A percentile compares a stretch with the other conserved stretches of the same genome.
These are phyloP conservation scores for Sideroxylon spinosum DNA, from an alignment of 179 eudicot species.

Conservation along the genomic window DNA sequence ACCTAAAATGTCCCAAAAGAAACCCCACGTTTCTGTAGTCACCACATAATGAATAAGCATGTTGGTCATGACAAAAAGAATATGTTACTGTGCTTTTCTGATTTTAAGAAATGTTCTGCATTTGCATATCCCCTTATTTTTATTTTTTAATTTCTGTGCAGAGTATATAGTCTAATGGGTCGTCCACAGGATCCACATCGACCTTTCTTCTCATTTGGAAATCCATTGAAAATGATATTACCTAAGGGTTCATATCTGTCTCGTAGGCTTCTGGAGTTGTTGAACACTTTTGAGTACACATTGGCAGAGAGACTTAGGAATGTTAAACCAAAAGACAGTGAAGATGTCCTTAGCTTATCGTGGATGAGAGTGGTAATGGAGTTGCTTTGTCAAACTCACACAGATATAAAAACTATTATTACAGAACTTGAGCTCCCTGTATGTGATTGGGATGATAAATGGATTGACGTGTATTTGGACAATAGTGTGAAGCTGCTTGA, in stretches of 20 bases:
- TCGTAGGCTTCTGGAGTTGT: conserved; percentile 37
- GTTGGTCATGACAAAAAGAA: too few species aligned
- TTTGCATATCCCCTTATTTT: not conserved
- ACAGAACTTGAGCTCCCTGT: conserved; percentile 78
- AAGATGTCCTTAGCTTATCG: conserved; percentile 55
- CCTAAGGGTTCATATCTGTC: conserved; percentile 56
- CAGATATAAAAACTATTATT: conserved; percentile 60
- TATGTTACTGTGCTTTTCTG: too few species aligned
- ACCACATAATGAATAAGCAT: too few species aligned
- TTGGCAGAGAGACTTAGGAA: conserved; percentile 55
- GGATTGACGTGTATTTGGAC: conserved; percentile 81
- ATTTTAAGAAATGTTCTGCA: not conserved
- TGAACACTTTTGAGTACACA: conserved; percentile 58
- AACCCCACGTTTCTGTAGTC: too few species aligned
- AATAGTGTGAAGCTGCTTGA: conserved; percentile 78
- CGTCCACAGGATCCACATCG: conserved; percentile 61
- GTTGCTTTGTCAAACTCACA: conserved; percentile 56
- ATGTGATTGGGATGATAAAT: conserved; percentile 77
- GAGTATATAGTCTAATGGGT: conserved; percentile 53
- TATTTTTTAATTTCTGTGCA: conserved; percentile 22
- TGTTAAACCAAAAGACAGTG: conserved; percentile 51
- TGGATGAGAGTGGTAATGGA: conserved; percentile 73
- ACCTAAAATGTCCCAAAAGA: too few species aligned
- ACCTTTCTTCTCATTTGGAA: conserved; percentile 60
- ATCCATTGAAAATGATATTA: conserved; percentile 65